phyloP scores from a whole-genome alignment of 257 asterid genomes.

The Solanum lignicaule region DNA sequence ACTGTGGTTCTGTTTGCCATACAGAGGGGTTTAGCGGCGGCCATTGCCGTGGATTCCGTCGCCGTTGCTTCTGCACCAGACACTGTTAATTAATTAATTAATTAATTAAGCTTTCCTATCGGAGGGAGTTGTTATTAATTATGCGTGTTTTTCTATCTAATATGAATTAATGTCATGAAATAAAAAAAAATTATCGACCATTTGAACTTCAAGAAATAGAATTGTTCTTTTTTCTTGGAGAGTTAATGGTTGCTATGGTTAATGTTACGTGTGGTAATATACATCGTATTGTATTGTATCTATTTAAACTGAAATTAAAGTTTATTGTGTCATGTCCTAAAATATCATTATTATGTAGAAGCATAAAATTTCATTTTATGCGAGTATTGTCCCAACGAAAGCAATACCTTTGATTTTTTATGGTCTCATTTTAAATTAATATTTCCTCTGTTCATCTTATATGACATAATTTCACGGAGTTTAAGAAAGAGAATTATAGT shows the following conservation, averaged over 20 bases:
- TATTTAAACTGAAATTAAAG: not conserved
- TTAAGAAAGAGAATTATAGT: not conserved
- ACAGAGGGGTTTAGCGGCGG: slow-evolving; percentile 38
- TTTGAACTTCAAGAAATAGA: not conserved
- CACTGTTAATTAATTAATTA: slow-evolving; percentile 10
- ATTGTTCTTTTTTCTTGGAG: not conserved
- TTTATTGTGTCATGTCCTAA: too few relatives aligned
- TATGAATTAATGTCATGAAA: not conserved
- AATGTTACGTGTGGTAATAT: not conserved
- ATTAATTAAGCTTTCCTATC: not conserved
- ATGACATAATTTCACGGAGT: too few relatives aligned
- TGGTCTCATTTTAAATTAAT: too few relatives aligned
- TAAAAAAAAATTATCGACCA: not conserved
- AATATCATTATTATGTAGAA: too few relatives aligned
- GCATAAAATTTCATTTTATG: not conserved
- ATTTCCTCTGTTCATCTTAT: too few relatives aligned
- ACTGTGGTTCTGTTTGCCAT: slow-evolving; percentile 34
- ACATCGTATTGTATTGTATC: too few relatives aligned
- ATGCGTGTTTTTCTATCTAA: not conserved
- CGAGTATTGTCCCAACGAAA: too few relatives aligned
- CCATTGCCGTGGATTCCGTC: slow-evolving; percentile 34
- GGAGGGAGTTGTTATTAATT: not conserved
- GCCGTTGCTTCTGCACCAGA: slow-evolving; percentile 39
- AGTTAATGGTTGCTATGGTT: not conserved
- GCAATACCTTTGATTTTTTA: too few relatives aligned